Evolutionary conservation across 2,329 filamentous ascomycete species (phyloP).

Genomic region (Helotiales sp.): DNA sequence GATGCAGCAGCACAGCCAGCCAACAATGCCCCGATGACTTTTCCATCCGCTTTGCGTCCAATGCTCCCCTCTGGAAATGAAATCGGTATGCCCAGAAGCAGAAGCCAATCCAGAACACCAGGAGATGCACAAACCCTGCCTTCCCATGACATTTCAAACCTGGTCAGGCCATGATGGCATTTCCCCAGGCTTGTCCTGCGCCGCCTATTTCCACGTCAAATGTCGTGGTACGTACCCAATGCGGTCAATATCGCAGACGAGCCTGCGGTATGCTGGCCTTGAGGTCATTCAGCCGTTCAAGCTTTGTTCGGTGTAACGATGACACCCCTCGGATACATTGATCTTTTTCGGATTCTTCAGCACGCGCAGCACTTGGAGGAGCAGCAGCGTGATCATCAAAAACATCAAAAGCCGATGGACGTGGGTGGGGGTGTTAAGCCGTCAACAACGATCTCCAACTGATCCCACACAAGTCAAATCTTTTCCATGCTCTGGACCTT

Average conservation of each 20-base stretch:
- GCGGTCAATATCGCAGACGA: neutral
- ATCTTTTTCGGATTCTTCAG: neutral
- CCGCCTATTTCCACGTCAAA: constrained; percentile 19
- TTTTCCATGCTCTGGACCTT: neutral
- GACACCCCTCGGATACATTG: constrained; percentile 1
- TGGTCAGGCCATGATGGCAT: neutral
- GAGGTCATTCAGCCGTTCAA: constrained; percentile 20
- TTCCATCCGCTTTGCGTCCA: neutral
- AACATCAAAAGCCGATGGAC: neutral
- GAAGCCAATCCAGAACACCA: neutral
- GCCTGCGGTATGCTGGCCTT: neutral
- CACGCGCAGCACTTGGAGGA: neutral
- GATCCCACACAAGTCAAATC: neutral
- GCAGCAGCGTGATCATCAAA: neutral
- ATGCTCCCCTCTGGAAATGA: neutral
- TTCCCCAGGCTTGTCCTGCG: constrained; percentile 9
- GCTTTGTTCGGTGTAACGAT: constrained; percentile 18
- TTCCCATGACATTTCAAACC: neutral
- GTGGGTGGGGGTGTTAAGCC: constrained; percentile 2
- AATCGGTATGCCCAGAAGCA: neutral
- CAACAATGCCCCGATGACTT: neutral
- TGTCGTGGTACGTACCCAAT: constrained; percentile 31
- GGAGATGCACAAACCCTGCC: neutral
- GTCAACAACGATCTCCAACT: neutral
- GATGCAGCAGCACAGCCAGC: constrained; percentile 1